A percentile compares a stretch with the other conserved stretches of the same genome.
Evolutionary conservation across 1,139 yeast species (phyloP).

Genomic region (Yamadazyma friedrichii): DNA sequence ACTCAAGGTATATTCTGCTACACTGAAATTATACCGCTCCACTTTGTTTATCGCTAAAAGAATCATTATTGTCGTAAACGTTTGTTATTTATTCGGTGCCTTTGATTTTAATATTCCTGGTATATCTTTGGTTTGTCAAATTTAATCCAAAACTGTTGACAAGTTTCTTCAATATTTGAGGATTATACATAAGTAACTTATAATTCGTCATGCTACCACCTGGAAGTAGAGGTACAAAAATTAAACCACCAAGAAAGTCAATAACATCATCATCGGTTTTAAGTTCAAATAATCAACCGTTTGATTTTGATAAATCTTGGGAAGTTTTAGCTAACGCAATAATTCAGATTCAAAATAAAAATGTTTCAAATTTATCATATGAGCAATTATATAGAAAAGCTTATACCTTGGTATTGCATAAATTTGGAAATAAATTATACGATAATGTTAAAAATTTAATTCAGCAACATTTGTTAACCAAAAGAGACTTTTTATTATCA

Average conservation of each 20-base stretch:
- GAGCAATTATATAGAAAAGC: constrained; percentile 84
- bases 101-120: no score
- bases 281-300: constrained; percentile 24
- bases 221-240: constrained; percentile 50
- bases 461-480: constrained; percentile 43
- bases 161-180: no score
- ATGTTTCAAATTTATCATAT: constrained; percentile 76
- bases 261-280: constrained; percentile 20
- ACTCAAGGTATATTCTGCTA: no score
- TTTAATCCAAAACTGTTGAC: no score
- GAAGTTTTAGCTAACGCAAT: constrained; percentile 68
- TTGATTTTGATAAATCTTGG: constrained; percentile 78
- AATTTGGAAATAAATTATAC: constrained; percentile 69
- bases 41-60: no score
- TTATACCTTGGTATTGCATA: constrained; percentile 73
- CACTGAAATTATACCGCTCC: no score
- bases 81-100: no score
- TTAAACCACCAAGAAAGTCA: constrained; percentile 71
- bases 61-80: no score
- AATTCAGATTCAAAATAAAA: constrained; percentile 67
- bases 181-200: constrained; percentile 6
- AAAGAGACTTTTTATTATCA: constrained; percentile 25
- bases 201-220: constrained; percentile 33
- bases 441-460: constrained; percentile 58
- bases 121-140: not conserved